Evolutionary conservation across 345 rosid species (phyloP), one percentile per base, ranked within the genome.

Genomic region (Brassica juncea): DNA sequence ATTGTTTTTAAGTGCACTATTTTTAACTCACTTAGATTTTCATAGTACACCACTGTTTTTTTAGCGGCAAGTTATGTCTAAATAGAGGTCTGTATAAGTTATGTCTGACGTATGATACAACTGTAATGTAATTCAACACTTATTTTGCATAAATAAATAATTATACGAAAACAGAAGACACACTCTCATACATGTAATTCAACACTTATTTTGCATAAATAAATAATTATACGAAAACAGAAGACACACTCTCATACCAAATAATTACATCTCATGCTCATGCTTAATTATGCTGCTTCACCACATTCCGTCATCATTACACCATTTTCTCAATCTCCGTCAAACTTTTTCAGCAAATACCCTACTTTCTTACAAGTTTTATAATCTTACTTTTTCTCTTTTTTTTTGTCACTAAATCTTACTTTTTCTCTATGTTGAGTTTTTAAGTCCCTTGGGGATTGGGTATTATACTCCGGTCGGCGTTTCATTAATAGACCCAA

Each of bases 281-380:
- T 89, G 92, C 94, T 82, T 87, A 82, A 90, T 90, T 74, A 90
- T 90, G 85, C 73, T 85, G 92, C 86, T 86, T 85, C 91, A 90
- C 88, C 81, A 71, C 77, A 76, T 74, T 58, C 31, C 11, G 37
- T 37, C 31, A 74, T 74, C 47, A 70, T 63, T 65, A 58, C 60
- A 28, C 55, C 32, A 62, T 69, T 66, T 63, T 9, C 68, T 72
- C 75, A 28, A 73, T 72, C 81, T 69, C 75, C 34, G 23, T 55
- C 49, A 9, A 55, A 49, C 69, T 72, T 72, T 71, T 77, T 49
- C 77, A 59, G 74, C 55, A 73, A 54, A 73, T 78, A 34, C 37
- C 34, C 71, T 70, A 4, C 15, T 19, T 14, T 42, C 6, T 60
- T 55, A 44, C 47, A 39, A 8, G 2, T 2, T 16, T 65, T 15